A percentile compares a stretch with the other conserved stretches of the same genome.
These are phyloP conservation scores for Euphorbia tirucalli DNA, from an alignment of 345 rosid genomes.

Conservation along the genomic window DNA sequence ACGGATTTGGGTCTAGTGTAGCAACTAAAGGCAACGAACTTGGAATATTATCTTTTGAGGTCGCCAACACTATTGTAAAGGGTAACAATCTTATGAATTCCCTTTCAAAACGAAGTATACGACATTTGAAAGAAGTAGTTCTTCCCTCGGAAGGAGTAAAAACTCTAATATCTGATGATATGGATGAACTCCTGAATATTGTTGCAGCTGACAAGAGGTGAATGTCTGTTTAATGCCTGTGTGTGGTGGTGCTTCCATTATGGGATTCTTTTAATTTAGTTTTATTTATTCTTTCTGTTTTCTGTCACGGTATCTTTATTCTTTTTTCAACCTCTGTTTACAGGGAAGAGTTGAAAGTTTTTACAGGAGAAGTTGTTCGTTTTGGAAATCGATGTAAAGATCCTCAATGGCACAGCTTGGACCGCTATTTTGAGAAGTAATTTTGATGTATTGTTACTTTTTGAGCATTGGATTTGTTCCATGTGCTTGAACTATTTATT, in stretches of 20 bases:
- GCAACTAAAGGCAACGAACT: conserved; percentile 75
- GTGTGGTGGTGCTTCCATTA: background rate
- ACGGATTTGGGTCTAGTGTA: conserved; percentile 66
- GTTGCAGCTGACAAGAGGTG: conserved; percentile 95
- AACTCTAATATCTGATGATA: conserved; percentile 71
- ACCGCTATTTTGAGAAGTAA: conserved; percentile 95
- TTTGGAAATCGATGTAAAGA: conserved; percentile 97
- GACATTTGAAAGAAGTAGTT: conserved; percentile 77
- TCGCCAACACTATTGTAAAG: conserved; percentile 92
- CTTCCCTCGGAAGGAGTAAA: conserved; percentile 89
- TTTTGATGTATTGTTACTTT: conserved; percentile 19
- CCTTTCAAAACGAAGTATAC: conserved; percentile 60
- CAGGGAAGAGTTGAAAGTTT: conserved; percentile 89
- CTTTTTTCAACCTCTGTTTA: background rate
- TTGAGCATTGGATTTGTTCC: background rate
- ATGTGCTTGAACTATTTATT: background rate
- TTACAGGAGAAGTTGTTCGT: conserved; percentile 93
- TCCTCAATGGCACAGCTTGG: conserved; percentile 96
- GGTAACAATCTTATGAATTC: conserved; percentile 90
- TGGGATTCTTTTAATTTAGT: background rate
- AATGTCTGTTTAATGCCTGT: conserved; percentile 1
- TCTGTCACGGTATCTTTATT: background rate
- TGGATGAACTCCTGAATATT: conserved; percentile 64
- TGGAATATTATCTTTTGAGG: conserved; percentile 84
- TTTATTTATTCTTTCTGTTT: background rate